These are phyloP conservation scores for Xylariaceae sp. DNA, from an alignment of 2,329 filamentous ascomycete genomes.

Conservation along the genomic window DNA sequence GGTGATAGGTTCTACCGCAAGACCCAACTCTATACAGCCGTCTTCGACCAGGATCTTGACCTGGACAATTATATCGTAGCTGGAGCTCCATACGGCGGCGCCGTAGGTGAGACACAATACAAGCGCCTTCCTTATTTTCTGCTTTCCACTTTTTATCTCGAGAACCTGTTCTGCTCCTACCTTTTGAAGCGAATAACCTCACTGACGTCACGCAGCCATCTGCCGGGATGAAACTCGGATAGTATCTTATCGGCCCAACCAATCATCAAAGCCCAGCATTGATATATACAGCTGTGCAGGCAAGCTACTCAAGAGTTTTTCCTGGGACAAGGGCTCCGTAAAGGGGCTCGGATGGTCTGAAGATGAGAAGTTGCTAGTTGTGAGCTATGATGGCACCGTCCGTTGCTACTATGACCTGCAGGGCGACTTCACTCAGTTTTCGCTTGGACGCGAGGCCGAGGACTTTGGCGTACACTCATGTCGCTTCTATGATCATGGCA, in stretches of 20 bases:
- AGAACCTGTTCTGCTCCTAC: not conserved
- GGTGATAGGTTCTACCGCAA: conserved; percentile 96
- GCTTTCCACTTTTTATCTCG: not conserved
- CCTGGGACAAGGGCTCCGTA: conserved; percentile 90
- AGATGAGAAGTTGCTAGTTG: conserved; percentile 87
- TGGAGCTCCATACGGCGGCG: conserved; percentile 91
- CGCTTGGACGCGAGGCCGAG: conserved; percentile 86
- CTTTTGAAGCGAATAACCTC: too few species aligned
- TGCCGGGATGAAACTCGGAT: conserved; percentile 89
- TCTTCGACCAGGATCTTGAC: conserved; percentile 93
- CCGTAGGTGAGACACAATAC: conserved; percentile 71
- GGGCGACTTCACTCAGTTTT: conserved; percentile 94
- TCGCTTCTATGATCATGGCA: conserved; percentile 89
- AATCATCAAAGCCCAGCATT: conserved; percentile 80
- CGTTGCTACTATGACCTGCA: conserved; percentile 91
- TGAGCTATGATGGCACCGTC: conserved; percentile 89
- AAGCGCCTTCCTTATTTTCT: too few species aligned
- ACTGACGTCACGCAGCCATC: conserved; percentile 66
- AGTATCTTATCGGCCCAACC: conserved; percentile 75
- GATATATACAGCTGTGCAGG: conserved; percentile 95
- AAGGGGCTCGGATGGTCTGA: conserved; percentile 95
- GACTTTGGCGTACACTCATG: conserved; percentile 88
- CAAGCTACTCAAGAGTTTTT: conserved; percentile 82
- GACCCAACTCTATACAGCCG: conserved; percentile 86
- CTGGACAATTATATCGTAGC: conserved; percentile 92